Base-by-base conservation (phyloP, 306 rosid genomes). In the Hippophae gyantsensis region DNA sequence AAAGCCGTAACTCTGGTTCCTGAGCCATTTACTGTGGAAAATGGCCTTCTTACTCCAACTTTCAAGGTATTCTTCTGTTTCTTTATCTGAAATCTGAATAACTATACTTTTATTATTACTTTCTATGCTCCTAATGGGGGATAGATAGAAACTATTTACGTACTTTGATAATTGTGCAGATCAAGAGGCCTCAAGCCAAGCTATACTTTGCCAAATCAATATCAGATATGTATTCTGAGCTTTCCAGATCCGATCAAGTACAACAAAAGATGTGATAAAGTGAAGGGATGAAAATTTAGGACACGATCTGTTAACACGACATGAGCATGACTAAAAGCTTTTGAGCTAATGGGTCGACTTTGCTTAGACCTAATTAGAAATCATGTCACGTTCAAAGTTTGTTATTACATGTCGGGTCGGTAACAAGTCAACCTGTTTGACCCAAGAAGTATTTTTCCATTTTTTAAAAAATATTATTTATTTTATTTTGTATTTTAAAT, bases 101-200 rank as follows among this genome's bases (percentile, higher is more conserved):
- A 9, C 40, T 46, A 12, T 42, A 14, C 14, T 12, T 7, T n/a
- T 7, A 49, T 0, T 49, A 14, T 41, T 8, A 48, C 5, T 6
- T 27, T 5, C 13, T 50, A 49, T 40, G 47, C 8, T 32, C 13
- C 56, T 41, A 6, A 40, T 40, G 45, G 52, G 50, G 18, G 11
- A 41, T 11, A 8, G 6, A 32, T 42, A 26, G 38, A 61, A 12
- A 6, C 14, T 14, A 1, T 2, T 9, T 61, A 3, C 11, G 32
- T 64, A 56, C 64, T 52, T 25, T 49, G 48, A 63, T 55, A 13
- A 3, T 25, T 65, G 48, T 42, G 32, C 86, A 89, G 97, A 66
- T 89, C 56, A 89, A 89, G 72, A 89, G 97, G 70, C 83, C 89
- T 72, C 95, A 84, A 75, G 94, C 95, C 1, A 84, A 80, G 78